Base-by-base conservation (phyloP, 495 filamentous ascomycete genomes). In the Halenospora varia region DNA sequence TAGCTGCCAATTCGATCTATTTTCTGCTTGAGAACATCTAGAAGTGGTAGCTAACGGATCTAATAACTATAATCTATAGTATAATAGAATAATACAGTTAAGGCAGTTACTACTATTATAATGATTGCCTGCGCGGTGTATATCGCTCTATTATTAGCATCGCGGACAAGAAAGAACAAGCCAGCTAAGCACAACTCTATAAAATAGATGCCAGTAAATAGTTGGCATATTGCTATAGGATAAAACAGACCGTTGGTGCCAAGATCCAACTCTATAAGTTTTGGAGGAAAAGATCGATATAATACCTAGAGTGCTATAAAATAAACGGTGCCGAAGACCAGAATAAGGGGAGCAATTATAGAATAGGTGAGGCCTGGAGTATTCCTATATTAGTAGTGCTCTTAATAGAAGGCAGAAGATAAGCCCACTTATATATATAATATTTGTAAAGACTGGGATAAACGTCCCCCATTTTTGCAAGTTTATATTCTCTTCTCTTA, bases 251-350 rank as follows among this genome's bases (percentile, higher is more conserved):
- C 92, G 62, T 92, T 88, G 18, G 92, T 95, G 72, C 95, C 90
- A 66, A 96, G 85, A 55, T 76, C 60, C 19, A 85, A 80, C 62
- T 94, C 88, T 46, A 85, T 88, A 51, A 96, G 89, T 70, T 92
- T 97, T 45, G 96, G 80, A 61, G 96, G 68, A 67, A 96, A 95
- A 78, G 96, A 96, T 10, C 90, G 84, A 81, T 89, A 96, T 55
- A 92, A 89, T 51, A 94, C 77, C 73, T 95, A 96, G 71, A 97
- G 88, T 48, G 94, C 77, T 51, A 80, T 85, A 55, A 97, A 77
- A 56, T 87, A 91, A 48, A 96, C 75, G 20, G 83, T 83, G 44
- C 87, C 86, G 71, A 96, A 96, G 29, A 85, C 87, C 45, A 96
- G 75, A 66, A 97, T 87, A 51, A 97, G 71, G 0, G 94, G 93